Evolutionary conservation across 192 early-diverging fungal species (phyloP).

Genomic region (Backusella psychrophila): DNA sequence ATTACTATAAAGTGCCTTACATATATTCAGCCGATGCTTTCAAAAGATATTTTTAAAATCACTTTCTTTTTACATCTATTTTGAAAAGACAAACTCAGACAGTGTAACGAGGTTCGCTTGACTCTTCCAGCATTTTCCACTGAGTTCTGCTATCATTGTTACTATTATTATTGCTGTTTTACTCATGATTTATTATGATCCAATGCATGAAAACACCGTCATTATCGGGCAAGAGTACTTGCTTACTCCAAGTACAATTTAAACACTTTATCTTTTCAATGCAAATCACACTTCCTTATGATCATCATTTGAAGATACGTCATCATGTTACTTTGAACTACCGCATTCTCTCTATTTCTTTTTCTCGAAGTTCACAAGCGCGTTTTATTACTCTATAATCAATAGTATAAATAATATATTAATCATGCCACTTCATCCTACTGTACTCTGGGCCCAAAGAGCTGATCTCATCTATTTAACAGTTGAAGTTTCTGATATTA

Average conservation of each 20-base stretch:
- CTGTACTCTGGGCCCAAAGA: slow-evolving; percentile 91
- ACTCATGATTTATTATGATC: too few relatives aligned
- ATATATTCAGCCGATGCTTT: not conserved
- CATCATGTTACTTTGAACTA: not conserved
- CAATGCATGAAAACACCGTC: too few relatives aligned
- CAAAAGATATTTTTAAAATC: not conserved
- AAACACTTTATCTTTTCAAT: not conserved
- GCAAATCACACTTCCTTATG: not conserved
- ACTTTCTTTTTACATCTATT: not conserved
- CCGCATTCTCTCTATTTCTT: not conserved
- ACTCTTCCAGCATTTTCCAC: too few relatives aligned
- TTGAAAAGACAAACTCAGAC: too few relatives aligned
- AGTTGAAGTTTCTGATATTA: slow-evolving; percentile 72
- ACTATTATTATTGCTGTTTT: too few relatives aligned
- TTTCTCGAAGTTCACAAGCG: slow-evolving; percentile 12
- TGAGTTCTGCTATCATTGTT: too few relatives aligned
- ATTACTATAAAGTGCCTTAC: too few relatives aligned
- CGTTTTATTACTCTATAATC: not conserved
- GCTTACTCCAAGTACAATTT: too few relatives aligned
- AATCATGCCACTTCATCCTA: slow-evolving; percentile 51
- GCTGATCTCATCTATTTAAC: slow-evolving; percentile 81
- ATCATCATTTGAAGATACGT: not conserved
- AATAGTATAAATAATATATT: not conserved
- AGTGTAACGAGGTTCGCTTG: too few relatives aligned
- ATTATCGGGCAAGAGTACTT: too few relatives aligned